Evolutionary conservation across 2,329 filamentous ascomycete genomes (phyloP), one percentile per base, ranked within the genome.

Genomic region (Alternaria burnsii): DNA sequence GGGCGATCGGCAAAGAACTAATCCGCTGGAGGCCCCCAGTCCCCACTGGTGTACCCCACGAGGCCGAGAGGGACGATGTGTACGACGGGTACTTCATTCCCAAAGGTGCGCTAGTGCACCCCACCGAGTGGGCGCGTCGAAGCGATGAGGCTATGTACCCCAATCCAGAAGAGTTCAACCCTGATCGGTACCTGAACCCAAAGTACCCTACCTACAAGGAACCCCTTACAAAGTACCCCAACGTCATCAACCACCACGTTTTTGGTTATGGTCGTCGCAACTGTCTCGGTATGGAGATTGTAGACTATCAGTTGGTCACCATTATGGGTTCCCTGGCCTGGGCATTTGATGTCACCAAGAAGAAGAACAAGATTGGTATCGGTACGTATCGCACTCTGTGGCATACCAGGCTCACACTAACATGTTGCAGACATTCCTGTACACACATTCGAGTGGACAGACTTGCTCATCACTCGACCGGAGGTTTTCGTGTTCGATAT

Each of bases 131-230:
- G 62, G 82, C 82, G 44, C 84, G 89, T 71, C 85, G 87, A 71
- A 85, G 86, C 51, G 84, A 87, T 61, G 78, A 82, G 3, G 75
- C 76, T n/a, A 81, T 80, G 42, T 89, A 89, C 68, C 86, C 86
- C 1, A 84, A 88, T 66, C 83, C 85, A 7, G 85, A 89, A 52
- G 81, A 76, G 66, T 89, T 83, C 77, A 82, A 80, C 18, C 86
- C 87, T 0, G 85, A 87, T 61, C 83, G 87, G 34, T 89, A 84
- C 77, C 81, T 89, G 5, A 38, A 58, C 24, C 59, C 64, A 0
- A 24, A 40, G 10, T 68, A 54, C 6, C 63, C 66, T 1, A 62
- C 64, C 4, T 68, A 63, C 42, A 55, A 55, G n/a, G 52, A 62
- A 28, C 66, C 66, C 1, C 18, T 70, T 3, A 61, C 55, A 0